Evolutionary conservation across 2,329 filamentous ascomycete species (phyloP), one percentile per base, ranked within the genome.

Genomic region (Verticillium nonalfalfae): DNA sequence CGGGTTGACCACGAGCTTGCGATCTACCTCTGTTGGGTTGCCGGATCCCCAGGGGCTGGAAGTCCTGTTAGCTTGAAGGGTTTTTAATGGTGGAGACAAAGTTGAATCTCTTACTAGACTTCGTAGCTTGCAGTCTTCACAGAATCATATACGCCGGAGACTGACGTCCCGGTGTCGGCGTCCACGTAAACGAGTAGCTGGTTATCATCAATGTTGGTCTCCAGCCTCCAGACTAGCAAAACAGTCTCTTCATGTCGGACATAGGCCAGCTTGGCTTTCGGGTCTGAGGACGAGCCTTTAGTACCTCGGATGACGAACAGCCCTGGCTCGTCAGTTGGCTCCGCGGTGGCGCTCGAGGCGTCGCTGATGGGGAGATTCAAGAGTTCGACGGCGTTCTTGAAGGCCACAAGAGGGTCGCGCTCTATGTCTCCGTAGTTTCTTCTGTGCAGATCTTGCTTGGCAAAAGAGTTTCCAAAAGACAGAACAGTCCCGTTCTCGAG

Each of bases 171-270:
- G 50, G 73, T 73, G 7, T 70, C 69, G 6, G 80, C 80, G 61
- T 83, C 79, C 40, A 83, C 76, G 66, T 84, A 84, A 2, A 79
- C 78, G 39, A 82, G 69, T n/a, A 84, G 74, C 80, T 79, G 84
- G 69, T 82, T 79, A 63, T 76, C 75, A 14, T 74, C 63, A 56
- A 84, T 71, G 61, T 84, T 81, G 2, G 80, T 84, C 73, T 83
- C 81, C 11, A 84, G 71, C 67, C 80, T 75, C 81, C 81, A 85
- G 0, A 79, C 74, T 39, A 83, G 71, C 6, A 75, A 74, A 6
- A 84, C 72, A 2, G 67, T 70, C 52, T 75, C 76, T 35, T 80
- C 75, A 0, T 72, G 66, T 64, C 77, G 79, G 58, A 82, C 74
- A 71, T 84, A 84, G 63, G 82, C 77, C 14, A 84, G 72, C 60